Evolutionary conservation across 164 flowering plant genomes (phyloP), one percentile per base, ranked within the genome.

Genomic region (Warburgia ugandensis): DNA sequence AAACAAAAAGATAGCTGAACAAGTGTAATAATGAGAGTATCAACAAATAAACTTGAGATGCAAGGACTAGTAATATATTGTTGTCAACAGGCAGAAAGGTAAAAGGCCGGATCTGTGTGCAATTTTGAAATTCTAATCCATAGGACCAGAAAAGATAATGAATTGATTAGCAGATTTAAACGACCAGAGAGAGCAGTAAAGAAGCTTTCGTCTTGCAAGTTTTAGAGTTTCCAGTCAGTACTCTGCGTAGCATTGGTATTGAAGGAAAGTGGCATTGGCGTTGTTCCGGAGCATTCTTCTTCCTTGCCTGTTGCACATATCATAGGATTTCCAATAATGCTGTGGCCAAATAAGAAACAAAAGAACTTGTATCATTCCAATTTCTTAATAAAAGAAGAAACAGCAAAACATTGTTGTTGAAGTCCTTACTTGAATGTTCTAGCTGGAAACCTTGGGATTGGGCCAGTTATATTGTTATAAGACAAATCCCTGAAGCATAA

Each of bases 261-360:
- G 74, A 80, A 77, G 41, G 87, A 74, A 68, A 81, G 71, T 5
- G 97, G 92, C 71, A 79, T 65, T 14, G 77, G 68, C n/a, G 73
- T 60, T 32, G 72, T 68, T 54, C 86, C 94, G 61, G 58, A 52
- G 66, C 97, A 94, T 1, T 77, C 92, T 52, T 75, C 69, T 68
- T 92, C 99, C 3, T 70, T 57, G 6, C 96, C 97, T 1, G 86
- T 82, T 25, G 87, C 75, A 45, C 99, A 94, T 12, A 94, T 78
- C 57, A 73, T 68, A 45, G 94, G 96, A 63, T 94, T 94, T 48
- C 99, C 99, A 40, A 83, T 64, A 56, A 94, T 77, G 77, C 99
- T 94, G 76, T 56, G 54, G 56, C 29, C 52, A 51, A 36, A 27
- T 35, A 39, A 16, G 35, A 55, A 48, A 40, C 13, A 13, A 42